Evolutionary conservation across 1,284 basidiomycete genomes (phyloP), one percentile per base, ranked within the genome.

Genomic region (Cystobasidium pallidum): DNA sequence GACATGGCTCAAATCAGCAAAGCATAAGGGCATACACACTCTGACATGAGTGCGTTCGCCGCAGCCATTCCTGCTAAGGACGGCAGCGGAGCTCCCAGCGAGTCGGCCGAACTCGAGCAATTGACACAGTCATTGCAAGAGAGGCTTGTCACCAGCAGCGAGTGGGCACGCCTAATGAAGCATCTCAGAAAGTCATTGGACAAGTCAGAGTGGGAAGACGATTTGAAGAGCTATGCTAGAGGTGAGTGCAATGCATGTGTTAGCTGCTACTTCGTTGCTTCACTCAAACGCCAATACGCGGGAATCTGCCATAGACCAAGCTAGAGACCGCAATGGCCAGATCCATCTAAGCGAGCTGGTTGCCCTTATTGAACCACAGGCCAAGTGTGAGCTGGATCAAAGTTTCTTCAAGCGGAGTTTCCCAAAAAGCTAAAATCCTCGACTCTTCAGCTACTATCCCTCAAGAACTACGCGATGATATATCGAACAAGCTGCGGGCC

Each of bases 371-470:
- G 36, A 58, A n/a, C 66, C 66, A 24, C 66, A 68, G 6, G 66
- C 66, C 1, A 68, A 59, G 39, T 54, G 66, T 68, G 26, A 19
- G 66, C 24, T 21, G 10, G 41, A 3, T 21, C 11, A 36, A 58
- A 52, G 8, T 26, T 26, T n/a, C 19, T n/a, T 2, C 19, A n/a
- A n/a, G n/a, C n/a, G n/a, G n/a, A n/a, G n/a, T n/a, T n/a, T n/a
- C n/a, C n/a, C n/a, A n/a, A n/a, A n/a, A n/a, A n/a, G n/a, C n/a
- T n/a, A n/a, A n/a, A n/a, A n/a, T n/a, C n/a, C n/a, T n/a, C n/a
- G n/a, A n/a, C n/a, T n/a, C n/a, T 32, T 24, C 61, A 71, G 68
- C 49, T 21, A 39, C 68, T 6, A 54, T 71, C 11, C 68, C 68
- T 0, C 49, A 71, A 45, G 51, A 64, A 28, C 24, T 63, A n/a